phyloP scores from a whole-genome alignment of 1,284 basidiomycete genomes.

The Cutaneotrichosporon mucoides region DNA sequence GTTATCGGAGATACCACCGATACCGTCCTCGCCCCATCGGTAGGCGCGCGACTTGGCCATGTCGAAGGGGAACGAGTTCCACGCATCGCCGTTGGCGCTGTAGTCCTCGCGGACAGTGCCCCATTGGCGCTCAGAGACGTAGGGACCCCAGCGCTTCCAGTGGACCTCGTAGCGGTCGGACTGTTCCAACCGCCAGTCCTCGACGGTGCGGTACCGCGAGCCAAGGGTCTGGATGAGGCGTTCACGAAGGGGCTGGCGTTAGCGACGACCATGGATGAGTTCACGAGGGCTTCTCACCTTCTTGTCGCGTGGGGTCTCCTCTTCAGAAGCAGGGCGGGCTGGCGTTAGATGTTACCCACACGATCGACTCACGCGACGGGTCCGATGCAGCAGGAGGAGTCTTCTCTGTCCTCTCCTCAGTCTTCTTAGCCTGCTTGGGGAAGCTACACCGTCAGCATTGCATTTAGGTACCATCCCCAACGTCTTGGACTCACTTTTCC shows the following conservation, averaged over 20 bases:
- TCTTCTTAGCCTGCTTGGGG: constrained; percentile 7
- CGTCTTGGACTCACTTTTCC: constrained; percentile 27
- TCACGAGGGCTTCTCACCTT: constrained; percentile 4
- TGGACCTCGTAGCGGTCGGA: constrained; percentile 65
- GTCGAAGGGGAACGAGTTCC: constrained; percentile 96
- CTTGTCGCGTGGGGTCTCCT: constrained; percentile 36
- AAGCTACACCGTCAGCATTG: constrained; percentile 4
- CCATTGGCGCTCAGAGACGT: constrained; percentile 96
- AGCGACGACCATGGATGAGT: not conserved
- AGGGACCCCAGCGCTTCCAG: constrained; percentile 99
- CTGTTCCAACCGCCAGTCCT: constrained; percentile 58
- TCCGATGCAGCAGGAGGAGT: not conserved
- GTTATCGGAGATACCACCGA: constrained; percentile 94
- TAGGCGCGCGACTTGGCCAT: constrained; percentile 91
- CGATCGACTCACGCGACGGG: not conserved
- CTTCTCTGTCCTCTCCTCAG: constrained; percentile 2
- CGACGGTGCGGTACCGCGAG: constrained; percentile 46
- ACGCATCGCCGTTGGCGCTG: constrained; percentile 91
- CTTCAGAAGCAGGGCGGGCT: constrained; percentile 13
- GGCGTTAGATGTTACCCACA: not conserved
- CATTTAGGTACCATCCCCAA: not conserved
- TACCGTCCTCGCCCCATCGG: constrained; percentile 97
- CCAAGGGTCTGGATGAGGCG: constrained; percentile 39
- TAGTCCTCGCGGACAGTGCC: constrained; percentile 98
- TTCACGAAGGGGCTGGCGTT: constrained; percentile 39